These are phyloP conservation scores for Pleodorina starrii DNA, from an alignment of 139 green algal species.

Conservation along the genomic window DNA sequence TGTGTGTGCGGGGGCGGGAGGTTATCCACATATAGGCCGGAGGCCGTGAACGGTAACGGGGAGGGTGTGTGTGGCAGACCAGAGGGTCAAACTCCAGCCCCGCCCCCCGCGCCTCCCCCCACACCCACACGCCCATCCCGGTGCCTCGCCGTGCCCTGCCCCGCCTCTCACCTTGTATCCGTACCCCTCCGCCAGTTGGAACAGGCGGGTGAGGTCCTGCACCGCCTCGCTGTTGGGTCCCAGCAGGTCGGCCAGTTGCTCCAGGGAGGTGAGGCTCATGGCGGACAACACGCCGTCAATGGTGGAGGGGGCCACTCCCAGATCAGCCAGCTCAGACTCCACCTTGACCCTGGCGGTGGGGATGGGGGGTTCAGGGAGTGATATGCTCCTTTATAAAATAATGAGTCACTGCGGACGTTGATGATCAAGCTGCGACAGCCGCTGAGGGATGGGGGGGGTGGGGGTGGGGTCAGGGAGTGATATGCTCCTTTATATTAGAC, in stretches of 20 bases:
- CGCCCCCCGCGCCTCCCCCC: no score
- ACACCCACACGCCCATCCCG: no score
- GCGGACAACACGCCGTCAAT: slow-evolving; percentile 79
- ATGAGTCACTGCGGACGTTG: background rate
- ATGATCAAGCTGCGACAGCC: background rate
- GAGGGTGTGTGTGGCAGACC: no score
- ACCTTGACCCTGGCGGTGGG: slow-evolving; percentile 84
- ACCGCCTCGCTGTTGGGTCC: slow-evolving; percentile 72
- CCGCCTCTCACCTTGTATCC: slow-evolving; percentile 65
- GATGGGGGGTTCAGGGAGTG: background rate
- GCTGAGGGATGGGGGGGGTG: background rate
- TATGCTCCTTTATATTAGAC: no score
- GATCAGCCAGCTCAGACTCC: slow-evolving; percentile 77
- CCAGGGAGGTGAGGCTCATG: slow-evolving; percentile 72
- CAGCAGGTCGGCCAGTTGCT: slow-evolving; percentile 74
- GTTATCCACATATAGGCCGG: no score
- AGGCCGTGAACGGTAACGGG: no score
- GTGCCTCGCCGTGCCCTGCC: no score
- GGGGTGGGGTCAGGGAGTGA: background rate
- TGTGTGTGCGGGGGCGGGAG: no score
- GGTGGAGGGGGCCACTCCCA: slow-evolving; percentile 72
- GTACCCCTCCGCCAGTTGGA: slow-evolving; percentile 88
- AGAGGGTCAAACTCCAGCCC: no score
- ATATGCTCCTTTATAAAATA: background rate
- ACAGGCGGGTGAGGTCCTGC: slow-evolving; percentile 88